Evolutionary conservation across 768 basidiomycete species (phyloP).

Genomic region (Serendipita sp.): DNA sequence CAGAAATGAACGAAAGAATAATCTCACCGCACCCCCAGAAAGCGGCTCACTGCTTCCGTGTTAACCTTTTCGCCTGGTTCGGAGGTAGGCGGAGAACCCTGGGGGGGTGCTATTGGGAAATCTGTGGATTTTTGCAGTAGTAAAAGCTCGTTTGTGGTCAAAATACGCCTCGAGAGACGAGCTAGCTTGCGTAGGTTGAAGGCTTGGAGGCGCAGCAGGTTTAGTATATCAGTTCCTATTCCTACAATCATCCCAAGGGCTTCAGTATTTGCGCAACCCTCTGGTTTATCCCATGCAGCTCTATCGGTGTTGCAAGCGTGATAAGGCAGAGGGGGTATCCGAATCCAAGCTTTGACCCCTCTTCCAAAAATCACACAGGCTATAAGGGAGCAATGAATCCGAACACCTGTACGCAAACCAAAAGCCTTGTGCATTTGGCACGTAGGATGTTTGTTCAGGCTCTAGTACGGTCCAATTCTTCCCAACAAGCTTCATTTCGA

Average conservation of each 20-base stretch:
- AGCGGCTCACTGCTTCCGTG: not conserved
- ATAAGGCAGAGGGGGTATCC: no score
- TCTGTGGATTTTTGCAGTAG: not conserved
- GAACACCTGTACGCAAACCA: no score
- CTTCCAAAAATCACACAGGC: no score
- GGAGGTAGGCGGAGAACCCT: not conserved
- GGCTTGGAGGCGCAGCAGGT: constrained; percentile 7
- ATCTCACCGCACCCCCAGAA: constrained; percentile 12
- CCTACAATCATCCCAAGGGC: constrained; percentile 11
- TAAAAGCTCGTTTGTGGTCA: not conserved
- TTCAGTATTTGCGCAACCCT: no score
- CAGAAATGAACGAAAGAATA: not conserved
- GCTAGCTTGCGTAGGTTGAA: not conserved
- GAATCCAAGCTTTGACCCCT: no score
- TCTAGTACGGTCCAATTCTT: no score
- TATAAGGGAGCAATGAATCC: no score
- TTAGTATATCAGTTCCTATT: constrained; percentile 13
- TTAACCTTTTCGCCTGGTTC: not conserved
- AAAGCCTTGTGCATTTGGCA: no score
- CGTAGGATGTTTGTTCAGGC: no score
- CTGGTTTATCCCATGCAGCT: no score
- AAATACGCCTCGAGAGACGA: not conserved
- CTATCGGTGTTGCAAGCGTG: no score
- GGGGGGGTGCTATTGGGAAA: no score
- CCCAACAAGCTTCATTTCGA: not conserved